Conservation (phyloP, 2,329 filamentous ascomycete species). For the Fusarium napiforme region DNA sequence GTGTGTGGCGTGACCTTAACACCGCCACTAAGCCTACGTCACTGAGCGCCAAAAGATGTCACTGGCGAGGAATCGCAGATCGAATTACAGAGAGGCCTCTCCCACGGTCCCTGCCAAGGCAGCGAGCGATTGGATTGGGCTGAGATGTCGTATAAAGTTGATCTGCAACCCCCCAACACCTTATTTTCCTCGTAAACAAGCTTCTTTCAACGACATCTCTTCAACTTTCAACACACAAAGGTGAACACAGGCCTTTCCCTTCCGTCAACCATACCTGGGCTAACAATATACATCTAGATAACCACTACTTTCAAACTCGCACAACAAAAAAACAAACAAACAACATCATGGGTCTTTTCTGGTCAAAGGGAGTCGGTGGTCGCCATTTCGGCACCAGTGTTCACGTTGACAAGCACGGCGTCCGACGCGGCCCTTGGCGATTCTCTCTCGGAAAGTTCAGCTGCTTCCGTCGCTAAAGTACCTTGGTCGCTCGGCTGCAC, state of each 20-base stretch:
- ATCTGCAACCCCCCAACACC: conserved; percentile 36
- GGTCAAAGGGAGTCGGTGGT: conserved; percentile 58
- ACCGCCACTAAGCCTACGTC: conserved; percentile 43
- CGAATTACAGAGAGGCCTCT: conserved; percentile 26
- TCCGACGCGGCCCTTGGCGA: conserved; percentile 62
- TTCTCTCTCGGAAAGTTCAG: conserved; percentile 62
- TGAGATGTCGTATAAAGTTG: conserved; percentile 34
- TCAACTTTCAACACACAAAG: not conserved
- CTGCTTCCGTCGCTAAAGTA: conserved; percentile 57
- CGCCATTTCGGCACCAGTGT: conserved; percentile 63
- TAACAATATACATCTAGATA: conserved; percentile 10
- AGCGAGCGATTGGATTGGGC: conserved; percentile 18
- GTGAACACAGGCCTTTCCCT: not conserved
- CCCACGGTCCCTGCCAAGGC: conserved; percentile 41
- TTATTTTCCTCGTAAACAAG: conserved; percentile 35
- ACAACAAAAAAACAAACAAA: not conserved
- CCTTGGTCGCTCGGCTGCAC: not conserved
- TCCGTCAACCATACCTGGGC: not conserved
- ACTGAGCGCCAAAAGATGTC: conserved; percentile 24
- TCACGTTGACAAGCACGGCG: conserved; percentile 57
- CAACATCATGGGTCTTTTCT: conserved; percentile 59
- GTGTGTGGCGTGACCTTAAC: conserved; percentile 12
- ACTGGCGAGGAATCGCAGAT: conserved; percentile 14
- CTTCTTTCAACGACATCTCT: conserved; percentile 39
- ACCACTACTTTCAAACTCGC: not conserved